phyloP scores from a whole-genome alignment of 768 basidiomycete species.

The Russula sp. region DNA sequence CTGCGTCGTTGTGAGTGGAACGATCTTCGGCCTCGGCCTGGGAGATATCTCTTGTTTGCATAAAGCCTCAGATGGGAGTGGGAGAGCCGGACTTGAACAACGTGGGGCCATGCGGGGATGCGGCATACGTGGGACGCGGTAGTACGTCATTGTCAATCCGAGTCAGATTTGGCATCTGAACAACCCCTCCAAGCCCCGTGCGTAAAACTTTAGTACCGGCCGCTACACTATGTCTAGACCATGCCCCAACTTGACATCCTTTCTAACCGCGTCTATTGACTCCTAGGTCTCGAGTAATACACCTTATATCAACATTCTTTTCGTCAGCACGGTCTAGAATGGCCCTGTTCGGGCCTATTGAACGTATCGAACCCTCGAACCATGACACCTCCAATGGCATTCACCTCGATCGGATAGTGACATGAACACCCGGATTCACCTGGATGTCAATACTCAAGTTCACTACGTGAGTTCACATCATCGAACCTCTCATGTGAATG shows the following conservation, averaged over 20 bases:
- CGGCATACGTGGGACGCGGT: too few relatives aligned
- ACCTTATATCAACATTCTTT: neutral
- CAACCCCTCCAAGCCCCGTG: neutral
- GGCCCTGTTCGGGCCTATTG: neutral
- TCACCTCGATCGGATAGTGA: neutral
- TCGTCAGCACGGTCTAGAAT: neutral
- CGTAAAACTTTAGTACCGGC: neutral
- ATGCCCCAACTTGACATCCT: neutral
- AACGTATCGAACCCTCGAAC: neutral
- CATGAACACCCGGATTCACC: neutral
- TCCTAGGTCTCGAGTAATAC: neutral
- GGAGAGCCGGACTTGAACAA: neutral
- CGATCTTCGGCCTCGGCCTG: neutral
- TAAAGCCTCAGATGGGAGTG: neutral
- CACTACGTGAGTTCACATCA: neutral
- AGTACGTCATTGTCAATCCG: neutral
- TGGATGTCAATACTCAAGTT: neutral
- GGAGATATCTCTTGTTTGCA: neutral
- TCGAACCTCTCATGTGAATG: neutral
- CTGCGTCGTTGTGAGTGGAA: neutral
- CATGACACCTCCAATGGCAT: neutral
- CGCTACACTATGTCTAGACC: constrained; percentile 2
- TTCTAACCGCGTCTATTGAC: neutral
- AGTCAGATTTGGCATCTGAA: neutral
- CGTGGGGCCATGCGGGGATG: too few relatives aligned